phyloP scores from a whole-genome alignment of 2,329 filamentous ascomycete genomes.

The Chaetomiaceae sp. region DNA sequence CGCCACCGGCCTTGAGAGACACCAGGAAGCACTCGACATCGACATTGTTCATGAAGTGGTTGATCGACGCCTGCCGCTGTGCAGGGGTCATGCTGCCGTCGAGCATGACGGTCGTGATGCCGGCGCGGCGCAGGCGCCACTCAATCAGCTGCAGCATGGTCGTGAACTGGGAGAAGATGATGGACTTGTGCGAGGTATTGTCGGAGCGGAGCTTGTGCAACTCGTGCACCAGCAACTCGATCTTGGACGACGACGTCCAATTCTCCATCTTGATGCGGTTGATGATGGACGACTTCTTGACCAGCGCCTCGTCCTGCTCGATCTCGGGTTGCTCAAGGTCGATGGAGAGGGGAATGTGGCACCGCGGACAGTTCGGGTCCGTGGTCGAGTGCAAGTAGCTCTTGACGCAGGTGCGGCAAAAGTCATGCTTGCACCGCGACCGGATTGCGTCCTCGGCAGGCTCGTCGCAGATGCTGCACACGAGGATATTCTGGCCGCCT shows the following conservation, averaged over 20 bases:
- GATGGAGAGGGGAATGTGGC: conserved; percentile 84
- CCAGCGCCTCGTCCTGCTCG: conserved; percentile 77
- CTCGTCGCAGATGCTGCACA: conserved; percentile 95
- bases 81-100: conserved; percentile 96
- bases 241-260: conserved; percentile 97
- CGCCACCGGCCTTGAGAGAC: conserved; percentile 91
- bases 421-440: conserved; percentile 89
- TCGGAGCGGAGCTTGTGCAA: conserved; percentile 87
- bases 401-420: conserved; percentile 76
- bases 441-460: conserved; percentile 91
- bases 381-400: conserved; percentile 77
- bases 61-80: conserved; percentile 88
- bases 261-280: conserved; percentile 99
- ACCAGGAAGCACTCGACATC: conserved; percentile 96
- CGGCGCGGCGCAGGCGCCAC: conserved; percentile 93
- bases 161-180: conserved; percentile 96
- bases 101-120: conserved; percentile 96
- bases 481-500: conserved; percentile 82
- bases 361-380: conserved; percentile 77
- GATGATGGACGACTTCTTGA: conserved; percentile 97
- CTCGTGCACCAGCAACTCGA: conserved; percentile 92
- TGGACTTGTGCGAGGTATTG: conserved; percentile 91
- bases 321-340: conserved; percentile 95
- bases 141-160: conserved; percentile 96
- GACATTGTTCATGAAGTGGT: conserved; percentile 93